Evolutionary conservation across 2,329 filamentous ascomycete genomes (phyloP).

Genomic region (Mariannaea elegans): DNA sequence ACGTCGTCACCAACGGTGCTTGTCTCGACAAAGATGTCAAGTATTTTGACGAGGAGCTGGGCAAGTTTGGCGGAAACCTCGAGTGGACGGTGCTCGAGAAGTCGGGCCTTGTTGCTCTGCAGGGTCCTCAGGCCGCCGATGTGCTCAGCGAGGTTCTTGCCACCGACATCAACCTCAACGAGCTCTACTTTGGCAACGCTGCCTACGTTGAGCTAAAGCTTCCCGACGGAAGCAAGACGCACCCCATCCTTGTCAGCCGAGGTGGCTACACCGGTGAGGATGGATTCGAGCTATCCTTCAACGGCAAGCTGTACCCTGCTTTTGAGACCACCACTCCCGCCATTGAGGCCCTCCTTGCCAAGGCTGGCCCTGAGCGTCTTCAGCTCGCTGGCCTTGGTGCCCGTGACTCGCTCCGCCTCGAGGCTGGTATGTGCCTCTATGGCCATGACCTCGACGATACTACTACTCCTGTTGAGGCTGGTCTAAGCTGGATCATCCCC

Average conservation of each 20-base stretch:
- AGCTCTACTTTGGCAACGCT: conserved; percentile 84
- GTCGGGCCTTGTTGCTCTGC: conserved; percentile 85
- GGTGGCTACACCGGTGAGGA: conserved; percentile 98
- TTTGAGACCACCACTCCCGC: conserved; percentile 58
- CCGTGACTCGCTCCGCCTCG: conserved; percentile 89
- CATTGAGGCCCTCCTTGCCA: conserved; percentile 73
- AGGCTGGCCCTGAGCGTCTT: conserved; percentile 68
- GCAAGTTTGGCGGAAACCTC: conserved; percentile 61
- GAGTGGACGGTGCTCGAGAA: conserved; percentile 76
- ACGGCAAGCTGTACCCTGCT: conserved; percentile 52
- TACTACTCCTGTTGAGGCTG: conserved; percentile 68
- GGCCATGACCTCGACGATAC: conserved; percentile 93
- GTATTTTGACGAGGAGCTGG: conserved; percentile 78
- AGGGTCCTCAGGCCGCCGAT: conserved; percentile 80
- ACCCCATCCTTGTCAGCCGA: conserved; percentile 73
- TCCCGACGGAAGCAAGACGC: conserved; percentile 55
- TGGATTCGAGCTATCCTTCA: conserved; percentile 93
- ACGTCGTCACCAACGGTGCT: conserved; percentile 94
- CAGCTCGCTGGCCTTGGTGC: conserved; percentile 89
- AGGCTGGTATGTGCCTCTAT: conserved; percentile 99
- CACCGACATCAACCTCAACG: conserved; percentile 64
- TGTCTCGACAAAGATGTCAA: conserved; percentile 88
- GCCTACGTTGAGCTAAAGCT: conserved; percentile 72
- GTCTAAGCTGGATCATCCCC: conserved; percentile 80
- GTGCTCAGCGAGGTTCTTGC: conserved; percentile 73